Evolutionary conservation across 495 filamentous ascomycete species (phyloP).

Genomic region (Mycothermus thermophilus): DNA sequence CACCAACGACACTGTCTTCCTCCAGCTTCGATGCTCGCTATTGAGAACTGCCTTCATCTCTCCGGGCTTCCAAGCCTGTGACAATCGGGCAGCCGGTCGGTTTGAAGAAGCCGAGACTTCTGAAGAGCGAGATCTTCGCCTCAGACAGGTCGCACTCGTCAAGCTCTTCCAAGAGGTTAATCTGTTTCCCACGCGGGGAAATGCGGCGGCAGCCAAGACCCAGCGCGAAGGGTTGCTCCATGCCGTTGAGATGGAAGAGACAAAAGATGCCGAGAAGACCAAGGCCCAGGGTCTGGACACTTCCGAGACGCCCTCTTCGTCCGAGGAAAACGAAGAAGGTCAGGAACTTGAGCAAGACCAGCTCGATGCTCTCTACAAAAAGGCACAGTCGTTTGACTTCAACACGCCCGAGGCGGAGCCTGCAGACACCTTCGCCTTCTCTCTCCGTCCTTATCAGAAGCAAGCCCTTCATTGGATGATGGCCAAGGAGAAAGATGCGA

Average conservation of each 20-base stretch:
- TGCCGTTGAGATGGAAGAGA: constrained; percentile 73
- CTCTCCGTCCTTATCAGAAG: constrained; percentile 83
- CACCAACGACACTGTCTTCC: constrained; percentile 83
- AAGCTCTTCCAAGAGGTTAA: constrained; percentile 82
- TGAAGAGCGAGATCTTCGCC: constrained; percentile 71
- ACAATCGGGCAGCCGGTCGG: constrained; percentile 51
- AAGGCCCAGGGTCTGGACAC: constrained; percentile 25
- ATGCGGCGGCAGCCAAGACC: constrained; percentile 61
- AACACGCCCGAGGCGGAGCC: constrained; percentile 76
- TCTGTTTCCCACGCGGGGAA: constrained; percentile 56
- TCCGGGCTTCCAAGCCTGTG: constrained; percentile 40
- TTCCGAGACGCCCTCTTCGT: constrained; percentile 30
- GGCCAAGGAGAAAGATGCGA: constrained; percentile 73
- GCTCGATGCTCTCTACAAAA: constrained; percentile 84
- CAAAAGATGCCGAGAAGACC: constrained; percentile 46
- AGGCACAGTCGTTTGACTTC: constrained; percentile 95
- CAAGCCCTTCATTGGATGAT: constrained; percentile 95
- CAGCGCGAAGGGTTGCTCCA: constrained; percentile 71
- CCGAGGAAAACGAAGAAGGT: constrained; percentile 66
- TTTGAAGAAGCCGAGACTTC: constrained; percentile 67
- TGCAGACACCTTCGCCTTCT: constrained; percentile 63
- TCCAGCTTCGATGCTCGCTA: constrained; percentile 73
- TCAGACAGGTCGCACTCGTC: constrained; percentile 77
- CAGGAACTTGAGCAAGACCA: constrained; percentile 91
- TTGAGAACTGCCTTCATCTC: constrained; percentile 58